phyloP scores from a whole-genome alignment of 805 yeast species.

The Barnettozyma californica region DNA sequence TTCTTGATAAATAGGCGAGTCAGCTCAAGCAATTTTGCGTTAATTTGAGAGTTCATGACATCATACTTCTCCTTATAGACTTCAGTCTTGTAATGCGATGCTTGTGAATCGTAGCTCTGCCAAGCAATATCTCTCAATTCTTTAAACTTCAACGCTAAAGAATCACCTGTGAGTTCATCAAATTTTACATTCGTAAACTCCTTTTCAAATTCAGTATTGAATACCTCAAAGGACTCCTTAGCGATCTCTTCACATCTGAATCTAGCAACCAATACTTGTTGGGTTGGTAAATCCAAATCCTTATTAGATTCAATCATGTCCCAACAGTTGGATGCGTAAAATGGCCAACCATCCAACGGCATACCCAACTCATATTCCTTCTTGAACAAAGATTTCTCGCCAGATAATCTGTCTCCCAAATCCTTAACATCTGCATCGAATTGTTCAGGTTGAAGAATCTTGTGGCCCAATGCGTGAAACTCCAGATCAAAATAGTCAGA shows the following conservation, averaged over 20 bases:
- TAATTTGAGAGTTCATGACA: slow-evolving; percentile 44
- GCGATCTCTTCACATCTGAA: slow-evolving; percentile 92
- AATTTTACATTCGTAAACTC: slow-evolving; percentile 9
- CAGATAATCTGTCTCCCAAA: slow-evolving; percentile 59
- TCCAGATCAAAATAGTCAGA: slow-evolving; percentile 80
- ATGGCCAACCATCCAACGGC: slow-evolving; percentile 94
- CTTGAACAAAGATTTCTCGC: slow-evolving; percentile 43
- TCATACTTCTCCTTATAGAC: slow-evolving; percentile 64
- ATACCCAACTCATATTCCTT: slow-evolving; percentile 73
- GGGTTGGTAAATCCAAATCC: slow-evolving; percentile 94
- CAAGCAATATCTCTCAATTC: slow-evolving; percentile 43
- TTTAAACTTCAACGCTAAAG: slow-evolving; percentile 39
- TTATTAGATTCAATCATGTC: slow-evolving; percentile 87
- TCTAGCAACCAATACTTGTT: slow-evolving; percentile 89
- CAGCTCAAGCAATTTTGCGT: slow-evolving; percentile 38
- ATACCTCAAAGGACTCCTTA: slow-evolving; percentile 28
- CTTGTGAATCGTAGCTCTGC: slow-evolving; percentile 56
- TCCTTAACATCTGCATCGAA: slow-evolving; percentile 55
- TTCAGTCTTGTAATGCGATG: slow-evolving; percentile 63
- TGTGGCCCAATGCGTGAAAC: slow-evolving; percentile 81
- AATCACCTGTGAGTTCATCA: slow-evolving; percentile 16
- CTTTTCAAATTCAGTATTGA: slow-evolving; percentile 11
- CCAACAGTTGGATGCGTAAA: slow-evolving; percentile 91
- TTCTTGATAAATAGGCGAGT: slow-evolving; percentile 37
- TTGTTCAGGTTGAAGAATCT: slow-evolving; percentile 69